Conservation (phyloP, 129 eudicot genomes). For the Centella asiatica region DNA sequence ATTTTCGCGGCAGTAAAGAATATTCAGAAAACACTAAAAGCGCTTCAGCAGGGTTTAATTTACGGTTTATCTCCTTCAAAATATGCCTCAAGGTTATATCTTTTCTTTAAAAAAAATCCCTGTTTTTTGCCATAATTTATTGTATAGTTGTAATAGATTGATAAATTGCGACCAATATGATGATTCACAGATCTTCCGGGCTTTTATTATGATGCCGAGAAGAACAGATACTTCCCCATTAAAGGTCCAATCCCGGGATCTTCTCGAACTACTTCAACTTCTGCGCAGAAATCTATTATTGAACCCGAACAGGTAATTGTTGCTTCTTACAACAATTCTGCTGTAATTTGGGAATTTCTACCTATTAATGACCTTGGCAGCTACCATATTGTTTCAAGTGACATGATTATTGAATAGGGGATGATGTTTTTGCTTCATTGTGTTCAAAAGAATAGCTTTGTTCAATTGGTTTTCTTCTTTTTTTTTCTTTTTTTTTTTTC, state of each 20-base stretch:
- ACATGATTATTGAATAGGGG: background rate
- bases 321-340: background rate
- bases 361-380: background rate
- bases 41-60: background rate
- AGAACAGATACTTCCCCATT: conserved; percentile 71
- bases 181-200: conserved; percentile 72
- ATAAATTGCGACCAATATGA: background rate
- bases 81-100: conserved; percentile 2
- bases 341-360: background rate
- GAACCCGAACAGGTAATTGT: conserved; percentile 17
- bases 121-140: background rate
- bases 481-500: too few species aligned
- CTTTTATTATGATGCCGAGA: conserved; percentile 66
- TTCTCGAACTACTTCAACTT: conserved; percentile 25
- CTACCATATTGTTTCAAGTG: background rate
- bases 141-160: background rate
- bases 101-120: too few species aligned
- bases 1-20: too few species aligned
- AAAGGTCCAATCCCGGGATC: conserved; percentile 81
- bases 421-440: background rate
- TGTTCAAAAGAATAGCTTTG: background rate
- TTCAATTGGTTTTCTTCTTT: too few species aligned
- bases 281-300: conserved; percentile 16
- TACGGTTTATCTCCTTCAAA: background rate
- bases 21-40: too few species aligned